Base-by-base conservation (phyloP, 2,329 filamentous ascomycete genomes). In the Penicillium sp. region DNA sequence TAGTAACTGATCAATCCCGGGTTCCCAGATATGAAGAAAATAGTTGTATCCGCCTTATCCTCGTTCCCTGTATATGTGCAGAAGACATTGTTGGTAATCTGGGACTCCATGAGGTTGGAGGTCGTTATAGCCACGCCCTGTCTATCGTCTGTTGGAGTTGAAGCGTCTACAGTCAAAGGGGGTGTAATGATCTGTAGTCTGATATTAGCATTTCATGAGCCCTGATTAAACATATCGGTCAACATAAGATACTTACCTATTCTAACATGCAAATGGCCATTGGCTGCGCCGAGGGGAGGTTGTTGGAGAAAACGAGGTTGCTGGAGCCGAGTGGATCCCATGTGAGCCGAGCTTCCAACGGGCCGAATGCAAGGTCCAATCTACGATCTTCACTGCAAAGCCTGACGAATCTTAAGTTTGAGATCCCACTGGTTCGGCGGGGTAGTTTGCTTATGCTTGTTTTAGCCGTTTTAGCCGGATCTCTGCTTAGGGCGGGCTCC, bases 21-120 rank as follows among this genome's bases (percentile, higher is more conserved):
- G 55, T 81, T 82, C 21, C 79, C 78, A 18, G 78, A 74, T 26
- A 82, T 73, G 49, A 80, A 77, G 59, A 73, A 78, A 10, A 77
- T 67, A 24, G 69, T 65, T 3, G 62, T 62, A 2, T 53, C 45
- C 6, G 40, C 23, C 24, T 49, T 32, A 55, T 47, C 26, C 21
- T 48, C 7, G 21, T 39, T 21, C 46, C 43, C 62, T 65, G 60
- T 63, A 20, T 48, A 55, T 48, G 62, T 55, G 32, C 67, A 61
- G 56, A 73, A 73, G 30, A 55, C 64, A 51, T 72, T 63, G 12
- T 56, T 54, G 1, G 67, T 65, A 32, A 73, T 62, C 44, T 68
- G 59, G 4, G 57, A 18, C 7, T 56, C 49, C 64, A 63, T 66
- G 23, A 13, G 43, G 10, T 40, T 41, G n/a, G 23, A 9, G 2